Evolutionary conservation across 78 protist species (phyloP).

Genomic region (Carpediemonas membranifera): DNA sequence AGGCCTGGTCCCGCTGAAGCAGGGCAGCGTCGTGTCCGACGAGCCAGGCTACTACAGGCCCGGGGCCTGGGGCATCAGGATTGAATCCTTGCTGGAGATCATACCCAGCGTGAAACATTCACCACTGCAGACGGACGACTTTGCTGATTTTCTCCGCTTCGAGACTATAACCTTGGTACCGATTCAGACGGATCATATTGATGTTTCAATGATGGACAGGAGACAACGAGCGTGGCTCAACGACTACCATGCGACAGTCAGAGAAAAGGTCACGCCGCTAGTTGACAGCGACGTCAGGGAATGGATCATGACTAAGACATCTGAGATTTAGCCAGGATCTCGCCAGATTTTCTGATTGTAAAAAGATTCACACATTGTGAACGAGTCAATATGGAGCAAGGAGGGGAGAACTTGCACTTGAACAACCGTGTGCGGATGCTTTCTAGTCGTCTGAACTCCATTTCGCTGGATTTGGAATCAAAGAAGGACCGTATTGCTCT

Average conservation of each 20-base stretch:
- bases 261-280: not conserved
- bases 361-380: too few relatives aligned
- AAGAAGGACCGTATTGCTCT: too few relatives aligned
- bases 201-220: constrained; percentile 24
- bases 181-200: constrained; percentile 44
- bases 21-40: constrained; percentile 2
- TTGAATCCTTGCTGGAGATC: constrained; percentile 60
- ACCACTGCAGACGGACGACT: constrained; percentile 20
- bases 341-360: too few relatives aligned
- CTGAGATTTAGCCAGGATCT: too few relatives aligned
- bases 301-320: too few relatives aligned
- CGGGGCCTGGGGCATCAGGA: constrained; percentile 71
- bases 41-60: constrained; percentile 68
- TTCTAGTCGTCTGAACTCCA: too few relatives aligned
- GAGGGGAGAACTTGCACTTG: too few relatives aligned
- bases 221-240: constrained; percentile 50
- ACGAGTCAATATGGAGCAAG: too few relatives aligned
- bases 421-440: too few relatives aligned
- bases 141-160: constrained; percentile 44
- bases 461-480: too few relatives aligned
- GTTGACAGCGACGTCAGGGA: too few relatives aligned
- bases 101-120: not conserved
- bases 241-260: constrained; percentile 39
- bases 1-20: too few relatives aligned
- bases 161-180: constrained; percentile 55